Base-by-base conservation (phyloP, 2,329 filamentous ascomycete genomes). In the Diplocarpon mali region DNA sequence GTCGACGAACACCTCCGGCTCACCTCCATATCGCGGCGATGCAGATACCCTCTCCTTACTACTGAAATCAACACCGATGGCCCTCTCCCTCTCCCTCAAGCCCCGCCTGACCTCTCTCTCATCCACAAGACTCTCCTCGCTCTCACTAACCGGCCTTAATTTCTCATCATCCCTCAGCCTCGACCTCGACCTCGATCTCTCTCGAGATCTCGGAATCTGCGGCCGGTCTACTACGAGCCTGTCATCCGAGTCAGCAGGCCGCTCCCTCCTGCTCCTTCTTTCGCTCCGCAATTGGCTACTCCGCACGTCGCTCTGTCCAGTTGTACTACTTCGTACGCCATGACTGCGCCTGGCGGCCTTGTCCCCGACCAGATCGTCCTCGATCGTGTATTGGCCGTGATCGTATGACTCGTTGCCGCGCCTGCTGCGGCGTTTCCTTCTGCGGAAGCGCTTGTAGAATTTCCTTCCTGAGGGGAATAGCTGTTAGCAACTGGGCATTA, bases 361-460 rank as follows among this genome's bases (percentile, higher is more conserved):
- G 14, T 44, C 42, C 12, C 35, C 42, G 7, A 28, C 10, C 7
- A 39, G 20, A 35, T 44, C 42, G 12, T 37, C 36, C 32, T 43
- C 36, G 8, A 35, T 36, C 11, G 35, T 39, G 29, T 39, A 47
- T 40, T 47, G 45, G 15, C 44, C 44, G 36, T 34, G 44, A 24
- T 46, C 44, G 16, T 42, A 42, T 6, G 41, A 27, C 7, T 35
- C 32, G 12, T 42, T 40, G 14, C 20, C 40, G 20, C 30, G 24
- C 7, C 40, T 24, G 16, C 35, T 40, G 7, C 38, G 37, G 16
- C 40, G 35, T 44, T 44, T 47, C 5, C 40, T 40, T 14, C 45
- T 38, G 10, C 45, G 45, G 16, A 47, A 42, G 3, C 31, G 36
- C 20, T 44, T 47, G 32, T 47, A 47, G 24, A 40, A 47, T 32